phyloP scores from a whole-genome alignment of 2,329 filamentous ascomycete species.

The Exophiala sp. region DNA sequence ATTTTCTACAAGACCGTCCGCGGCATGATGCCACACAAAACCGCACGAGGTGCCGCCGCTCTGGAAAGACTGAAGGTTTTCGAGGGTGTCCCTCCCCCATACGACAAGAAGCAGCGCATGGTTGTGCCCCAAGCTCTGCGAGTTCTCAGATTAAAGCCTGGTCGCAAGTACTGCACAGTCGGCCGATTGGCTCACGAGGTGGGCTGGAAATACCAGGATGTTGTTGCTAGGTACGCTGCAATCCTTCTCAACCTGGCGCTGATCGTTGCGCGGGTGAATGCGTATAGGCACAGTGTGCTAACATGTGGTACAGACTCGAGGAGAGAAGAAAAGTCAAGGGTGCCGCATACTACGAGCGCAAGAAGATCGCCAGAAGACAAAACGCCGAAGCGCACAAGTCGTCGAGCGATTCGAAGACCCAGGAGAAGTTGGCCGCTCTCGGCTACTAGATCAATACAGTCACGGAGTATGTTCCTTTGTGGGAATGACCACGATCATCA shows the following conservation, averaged over 20 bases:
- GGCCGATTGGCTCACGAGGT: constrained; percentile 98
- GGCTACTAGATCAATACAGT: constrained; percentile 68
- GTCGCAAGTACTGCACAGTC: constrained; percentile 99
- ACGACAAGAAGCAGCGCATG: constrained; percentile 99
- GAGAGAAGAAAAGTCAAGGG: constrained; percentile 99
- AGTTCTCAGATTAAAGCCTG: constrained; percentile 94
- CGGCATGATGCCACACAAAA: constrained; percentile 99
- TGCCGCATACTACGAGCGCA: constrained; percentile 98
- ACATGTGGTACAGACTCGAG: constrained; percentile 68
- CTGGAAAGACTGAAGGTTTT: constrained; percentile 99
- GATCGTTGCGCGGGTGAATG: constrained; percentile 1
- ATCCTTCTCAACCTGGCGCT: neutral
- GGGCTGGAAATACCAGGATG: constrained; percentile 99
- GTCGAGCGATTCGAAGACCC: constrained; percentile 80
- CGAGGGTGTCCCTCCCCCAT: constrained; percentile 97
- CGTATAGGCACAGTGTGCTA: neutral
- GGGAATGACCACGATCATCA: neutral
- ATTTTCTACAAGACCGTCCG: constrained; percentile 99
- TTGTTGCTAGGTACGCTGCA: constrained; percentile 83
- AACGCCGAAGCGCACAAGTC: constrained; percentile 89
- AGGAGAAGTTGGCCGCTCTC: constrained; percentile 80
- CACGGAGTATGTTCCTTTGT: neutral
- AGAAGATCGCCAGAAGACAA: constrained; percentile 93
- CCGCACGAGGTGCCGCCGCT: constrained; percentile 90
- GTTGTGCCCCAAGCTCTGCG: constrained; percentile 98